Evolutionary conservation across 192 early-diverging fungal species (phyloP).

Genomic region (Linnemannia schmuckeri): DNA sequence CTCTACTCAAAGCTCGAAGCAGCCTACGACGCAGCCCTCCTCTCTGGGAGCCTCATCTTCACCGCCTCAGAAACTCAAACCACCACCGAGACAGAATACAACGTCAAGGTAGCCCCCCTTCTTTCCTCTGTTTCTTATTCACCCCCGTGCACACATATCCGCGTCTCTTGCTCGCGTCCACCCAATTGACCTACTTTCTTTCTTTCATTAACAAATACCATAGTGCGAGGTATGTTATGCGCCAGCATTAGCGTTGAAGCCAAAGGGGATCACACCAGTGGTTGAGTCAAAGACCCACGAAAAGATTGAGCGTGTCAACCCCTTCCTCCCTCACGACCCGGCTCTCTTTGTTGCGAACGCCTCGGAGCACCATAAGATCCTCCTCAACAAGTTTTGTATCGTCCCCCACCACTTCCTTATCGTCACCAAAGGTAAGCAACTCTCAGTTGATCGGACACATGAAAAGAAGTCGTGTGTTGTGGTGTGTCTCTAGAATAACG

Average conservation of each 20-base stretch:
- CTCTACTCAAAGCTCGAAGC: slow-evolving; percentile 19
- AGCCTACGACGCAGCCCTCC: slow-evolving; percentile 23
- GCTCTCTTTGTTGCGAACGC: slow-evolving; percentile 61
- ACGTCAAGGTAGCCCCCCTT: slow-evolving; percentile 17
- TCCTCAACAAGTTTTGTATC: slow-evolving; percentile 72
- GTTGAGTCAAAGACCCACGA: slow-evolving; percentile 21
- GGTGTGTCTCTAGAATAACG: neutral
- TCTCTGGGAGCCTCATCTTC: slow-evolving; percentile 32
- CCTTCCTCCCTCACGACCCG: slow-evolving; percentile 64
- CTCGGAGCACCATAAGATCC: slow-evolving; percentile 54
- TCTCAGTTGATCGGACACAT: neutral
- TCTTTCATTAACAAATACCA: neutral
- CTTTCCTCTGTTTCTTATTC: too few relatives aligned
- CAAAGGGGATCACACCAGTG: slow-evolving; percentile 21
- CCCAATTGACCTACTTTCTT: neutral
- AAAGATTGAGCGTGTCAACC: slow-evolving; percentile 46
- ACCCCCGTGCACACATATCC: too few relatives aligned
- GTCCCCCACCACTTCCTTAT: slow-evolving; percentile 67
- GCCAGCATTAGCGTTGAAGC: slow-evolving; percentile 59
- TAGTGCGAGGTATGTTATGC: slow-evolving; percentile 64
- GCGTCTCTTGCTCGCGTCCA: too few relatives aligned
- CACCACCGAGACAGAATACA: slow-evolving; percentile 28
- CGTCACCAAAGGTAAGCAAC: slow-evolving; percentile 65
- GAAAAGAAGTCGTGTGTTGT: neutral
- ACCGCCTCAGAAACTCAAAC: slow-evolving; percentile 22